phyloP scores from a whole-genome alignment of 441 rosid genomes.

The Isatis lusitanica region DNA sequence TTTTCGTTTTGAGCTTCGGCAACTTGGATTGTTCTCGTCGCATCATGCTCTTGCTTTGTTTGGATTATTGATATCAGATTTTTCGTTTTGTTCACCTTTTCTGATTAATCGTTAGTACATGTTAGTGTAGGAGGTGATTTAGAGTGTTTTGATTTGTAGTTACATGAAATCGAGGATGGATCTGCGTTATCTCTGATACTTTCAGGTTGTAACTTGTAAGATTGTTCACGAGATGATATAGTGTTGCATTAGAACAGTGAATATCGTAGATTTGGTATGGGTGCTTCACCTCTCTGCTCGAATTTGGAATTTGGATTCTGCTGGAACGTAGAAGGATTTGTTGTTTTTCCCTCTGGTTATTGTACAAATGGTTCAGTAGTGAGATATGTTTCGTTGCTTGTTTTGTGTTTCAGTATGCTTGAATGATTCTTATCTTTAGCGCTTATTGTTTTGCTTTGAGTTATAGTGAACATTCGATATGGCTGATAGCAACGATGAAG shows the following conservation, averaged over 20 bases:
- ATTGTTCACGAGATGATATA: background rate
- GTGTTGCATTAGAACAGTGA: conserved; percentile 17
- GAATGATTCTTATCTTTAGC: background rate
- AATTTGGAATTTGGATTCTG: conserved; percentile 4
- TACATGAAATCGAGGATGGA: conserved; percentile 11
- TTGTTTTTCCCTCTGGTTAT: background rate
- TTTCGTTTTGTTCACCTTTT: background rate
- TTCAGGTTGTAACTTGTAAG: background rate
- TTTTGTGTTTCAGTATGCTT: conserved; percentile 6
- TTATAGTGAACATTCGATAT: conserved; percentile 34
- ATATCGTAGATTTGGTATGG: background rate
- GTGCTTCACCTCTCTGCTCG: background rate
- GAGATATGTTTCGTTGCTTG: background rate
- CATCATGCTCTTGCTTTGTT: background rate
- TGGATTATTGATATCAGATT: conserved; percentile 1
- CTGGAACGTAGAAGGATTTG: background rate
- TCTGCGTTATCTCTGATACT: conserved; percentile 7
- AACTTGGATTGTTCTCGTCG: conserved; percentile 20
- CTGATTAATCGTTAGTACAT: conserved; percentile 1
- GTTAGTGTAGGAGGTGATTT: background rate
- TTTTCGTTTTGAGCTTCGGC: conserved; percentile 6
- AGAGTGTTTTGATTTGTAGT: background rate
- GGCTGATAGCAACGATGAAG: conserved; percentile 53
- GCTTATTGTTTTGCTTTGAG: background rate
- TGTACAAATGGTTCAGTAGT: background rate